Evolutionary conservation across 2,329 filamentous ascomycete species (phyloP), one percentile per base, ranked within the genome.

Genomic region (Fusarium sp.): DNA sequence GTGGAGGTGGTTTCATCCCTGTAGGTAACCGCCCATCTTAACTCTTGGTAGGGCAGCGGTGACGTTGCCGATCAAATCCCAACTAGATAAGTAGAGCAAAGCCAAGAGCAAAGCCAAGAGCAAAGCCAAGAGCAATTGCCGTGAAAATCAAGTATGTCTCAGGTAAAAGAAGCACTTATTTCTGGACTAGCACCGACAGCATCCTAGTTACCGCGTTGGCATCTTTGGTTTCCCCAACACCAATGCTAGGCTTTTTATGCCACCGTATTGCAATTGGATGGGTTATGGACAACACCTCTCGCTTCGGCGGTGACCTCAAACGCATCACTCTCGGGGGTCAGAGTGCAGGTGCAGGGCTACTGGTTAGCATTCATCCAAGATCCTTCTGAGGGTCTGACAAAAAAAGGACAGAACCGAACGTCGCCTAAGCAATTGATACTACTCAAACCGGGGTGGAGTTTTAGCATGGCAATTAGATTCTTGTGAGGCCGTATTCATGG

Each of bases 251-350:
- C 7, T 47, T 67, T 1, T 64, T 67, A 11, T 64, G 68, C 2
- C 64, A 67, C 4, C 61, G 64, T 9, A 47, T 67, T 0, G 64
- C 64, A 6, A 64, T 67, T 8, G 64, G 67, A 53, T 67, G 64
- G 64, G 64, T 68, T 4, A 57, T 49, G 0, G 48, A 48, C 8
- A 67, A 68, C 6, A 63, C 65, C 31, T 64, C 57, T 40, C 47
- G 22, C 10, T 68, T 67, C 6, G 64, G 64, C 5, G 64, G 64
- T 0, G 64, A 67, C 15, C 65, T 61, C 3, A 5, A 45, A 6
- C 64, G 64, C 8, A 68, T 68, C 4, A 51, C 26, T 1, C 61
- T 67, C 4, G 68, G 65, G 64, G 65, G 65, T 0, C 61, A 67
- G 6, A 67, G 64, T 6, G 65, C 64, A 3, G 51, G 57, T 28